Base-by-base conservation (phyloP, 192 early-diverging fungal species). In the Rhizophagus sp. region DNA sequence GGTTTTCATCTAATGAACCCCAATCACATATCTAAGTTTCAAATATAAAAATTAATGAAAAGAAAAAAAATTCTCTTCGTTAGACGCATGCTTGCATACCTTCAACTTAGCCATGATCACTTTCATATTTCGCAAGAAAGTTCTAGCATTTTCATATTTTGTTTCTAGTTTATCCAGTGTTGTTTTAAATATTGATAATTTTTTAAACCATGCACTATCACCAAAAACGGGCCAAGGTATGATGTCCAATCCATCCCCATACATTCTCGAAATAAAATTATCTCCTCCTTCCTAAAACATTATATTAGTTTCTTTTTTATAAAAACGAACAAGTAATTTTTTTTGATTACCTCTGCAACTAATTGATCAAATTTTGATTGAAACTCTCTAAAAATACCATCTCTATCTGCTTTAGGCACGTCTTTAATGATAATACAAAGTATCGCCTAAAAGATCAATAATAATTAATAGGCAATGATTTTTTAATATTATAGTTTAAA, bases 391-490 rank as follows among this genome's bases (percentile, higher is more conserved):
- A 36, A 27, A 50, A 78, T 78, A 7, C 44, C 76, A 9, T 78
- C 47, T 15, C 19, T n/a, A 33, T 78, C 76, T 7, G 2, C 12
- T 30, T 47, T n/a, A 24, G 76, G 61, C 19, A 78, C 76, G 25
- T 78, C 76, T 49, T 78, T 78, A n/a, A 78, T 78, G 6, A 78
- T 78, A 33, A 78, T 69, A 68, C 76, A 74, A 52, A 74, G 30
- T 61, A 17, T 74, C 9, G 25, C 50, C 73, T 70, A 15, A n/a
- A n/a, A n/a, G n/a, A n/a, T n/a, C n/a, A n/a, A n/a, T 30, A 73
- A 9, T 22, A 30, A 73, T 73, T 36, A 30, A 9, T 50, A 1
- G 30, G 30, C 30, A 30, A 30, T n/a, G n/a, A n/a, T n/a, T n/a
- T n/a, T n/a, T n/a, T 36, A 36, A 0, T 4, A 36, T 36, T 36